Conservation (phyloP, 306 rosid species). For the Hylodesmum podocarpum region DNA sequence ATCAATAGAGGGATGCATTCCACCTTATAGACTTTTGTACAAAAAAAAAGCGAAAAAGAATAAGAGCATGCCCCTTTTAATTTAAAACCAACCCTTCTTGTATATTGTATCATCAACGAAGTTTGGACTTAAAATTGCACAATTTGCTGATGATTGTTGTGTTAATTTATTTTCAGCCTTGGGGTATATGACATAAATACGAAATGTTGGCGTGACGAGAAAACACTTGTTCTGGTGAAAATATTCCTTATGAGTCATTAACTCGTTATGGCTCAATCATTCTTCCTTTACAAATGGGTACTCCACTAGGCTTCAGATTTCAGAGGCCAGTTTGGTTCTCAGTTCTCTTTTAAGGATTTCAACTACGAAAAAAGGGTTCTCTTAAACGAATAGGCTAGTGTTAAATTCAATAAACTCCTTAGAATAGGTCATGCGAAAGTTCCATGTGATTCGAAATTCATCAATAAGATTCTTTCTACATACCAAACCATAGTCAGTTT, state of each 20-base stretch:
- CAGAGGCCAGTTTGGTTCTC: background rate
- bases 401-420: background rate
- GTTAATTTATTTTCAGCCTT: background rate
- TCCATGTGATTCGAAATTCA: background rate
- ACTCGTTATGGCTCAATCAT: background rate
- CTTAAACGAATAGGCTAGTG: background rate
- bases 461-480: background rate
- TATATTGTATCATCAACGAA: background rate
- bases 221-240: background rate
- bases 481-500: background rate
- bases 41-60: background rate
- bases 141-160: background rate
- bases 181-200: background rate
- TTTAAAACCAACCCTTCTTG: background rate
- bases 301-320: background rate
- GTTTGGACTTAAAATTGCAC: conserved; percentile 16
- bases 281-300: background rate
- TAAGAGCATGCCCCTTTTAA: background rate
- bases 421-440: background rate
- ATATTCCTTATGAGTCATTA: background rate
- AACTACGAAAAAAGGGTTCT: background rate
- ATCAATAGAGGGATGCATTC: conserved; percentile 17
- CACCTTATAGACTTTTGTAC: conserved; percentile 31
- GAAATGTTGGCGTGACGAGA: background rate
- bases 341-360: background rate